Evolutionary conservation across 1,284 basidiomycete genomes (phyloP).

Genomic region (Pseudozyma flocculosa): DNA sequence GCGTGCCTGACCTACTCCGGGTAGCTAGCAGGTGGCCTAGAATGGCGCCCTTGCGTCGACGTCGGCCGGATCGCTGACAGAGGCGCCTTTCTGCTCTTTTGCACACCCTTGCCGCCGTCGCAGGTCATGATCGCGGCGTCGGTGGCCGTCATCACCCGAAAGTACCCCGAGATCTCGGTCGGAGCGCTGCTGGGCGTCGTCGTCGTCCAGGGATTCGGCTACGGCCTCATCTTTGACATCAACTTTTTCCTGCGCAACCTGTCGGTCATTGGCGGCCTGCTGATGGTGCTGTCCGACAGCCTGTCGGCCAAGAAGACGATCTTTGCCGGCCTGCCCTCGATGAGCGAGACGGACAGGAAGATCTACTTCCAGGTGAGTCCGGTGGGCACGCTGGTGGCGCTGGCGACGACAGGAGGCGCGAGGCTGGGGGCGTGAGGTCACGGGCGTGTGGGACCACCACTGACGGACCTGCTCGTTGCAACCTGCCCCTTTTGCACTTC

Average conservation of each 20-base stretch:
- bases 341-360: constrained; percentile 89
- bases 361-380: constrained; percentile 68
- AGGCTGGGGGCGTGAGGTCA: no score
- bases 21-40: no score
- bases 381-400: background rate
- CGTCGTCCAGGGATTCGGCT: constrained; percentile 86
- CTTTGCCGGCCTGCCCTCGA: constrained; percentile 86
- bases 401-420: background rate
- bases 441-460: no score
- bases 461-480: background rate
- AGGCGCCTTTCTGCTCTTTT: no score
- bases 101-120: no score
- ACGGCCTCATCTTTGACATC: constrained; percentile 92
- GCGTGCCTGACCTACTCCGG: no score
- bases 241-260: constrained; percentile 99
- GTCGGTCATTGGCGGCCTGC: constrained; percentile 83
- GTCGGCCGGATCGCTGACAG: no score
- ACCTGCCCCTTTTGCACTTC: constrained; percentile 10
- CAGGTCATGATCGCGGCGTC: constrained; percentile 78
- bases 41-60: no score
- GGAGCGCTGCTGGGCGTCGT: constrained; percentile 87
- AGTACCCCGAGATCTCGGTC: constrained; percentile 83
- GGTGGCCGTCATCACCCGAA: constrained; percentile 82
- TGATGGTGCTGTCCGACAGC: constrained; percentile 98
- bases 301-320: constrained; percentile 74